Evolutionary conservation across 176 grass and related monocot genomes (phyloP).

Genomic region (Oryza glumipatula): DNA sequence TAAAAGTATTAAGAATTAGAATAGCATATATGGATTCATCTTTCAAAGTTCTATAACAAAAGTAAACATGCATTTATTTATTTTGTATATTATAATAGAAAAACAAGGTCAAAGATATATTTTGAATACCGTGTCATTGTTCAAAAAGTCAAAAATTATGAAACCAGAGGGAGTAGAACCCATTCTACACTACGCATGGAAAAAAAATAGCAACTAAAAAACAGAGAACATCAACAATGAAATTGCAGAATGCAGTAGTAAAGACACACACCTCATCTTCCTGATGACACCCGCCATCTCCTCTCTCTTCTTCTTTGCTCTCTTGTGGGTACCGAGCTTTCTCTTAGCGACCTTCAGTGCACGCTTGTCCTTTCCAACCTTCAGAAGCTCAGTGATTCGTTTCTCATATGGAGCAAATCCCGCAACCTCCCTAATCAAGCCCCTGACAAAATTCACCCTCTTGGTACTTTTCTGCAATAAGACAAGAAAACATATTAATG

Average conservation of each 20-base stretch:
- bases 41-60: too few species aligned
- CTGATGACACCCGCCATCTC: slow-evolving; percentile 65
- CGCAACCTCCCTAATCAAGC: slow-evolving; percentile 66
- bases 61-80: too few species aligned
- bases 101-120: too few species aligned
- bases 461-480: slow-evolving; percentile 56
- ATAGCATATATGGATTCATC: too few species aligned
- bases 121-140: too few species aligned
- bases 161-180: too few species aligned
- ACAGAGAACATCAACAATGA: background rate
- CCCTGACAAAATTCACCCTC: slow-evolving; percentile 53
- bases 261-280: slow-evolving; percentile 50
- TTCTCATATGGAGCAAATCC: slow-evolving; percentile 66
- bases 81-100: too few species aligned
- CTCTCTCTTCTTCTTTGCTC: slow-evolving; percentile 78
- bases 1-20: too few species aligned
- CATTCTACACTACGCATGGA: background rate
- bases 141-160: too few species aligned
- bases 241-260: background rate
- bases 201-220: background rate
- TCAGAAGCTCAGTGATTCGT: slow-evolving; percentile 70
- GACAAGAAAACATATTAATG: background rate
- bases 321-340: slow-evolving; percentile 76
- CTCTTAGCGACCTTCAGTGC: slow-evolving; percentile 62
- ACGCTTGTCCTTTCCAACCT: slow-evolving; percentile 72